phyloP scores from a whole-genome alignment of 805 yeast genomes.

The Torulaspora maleeae region DNA sequence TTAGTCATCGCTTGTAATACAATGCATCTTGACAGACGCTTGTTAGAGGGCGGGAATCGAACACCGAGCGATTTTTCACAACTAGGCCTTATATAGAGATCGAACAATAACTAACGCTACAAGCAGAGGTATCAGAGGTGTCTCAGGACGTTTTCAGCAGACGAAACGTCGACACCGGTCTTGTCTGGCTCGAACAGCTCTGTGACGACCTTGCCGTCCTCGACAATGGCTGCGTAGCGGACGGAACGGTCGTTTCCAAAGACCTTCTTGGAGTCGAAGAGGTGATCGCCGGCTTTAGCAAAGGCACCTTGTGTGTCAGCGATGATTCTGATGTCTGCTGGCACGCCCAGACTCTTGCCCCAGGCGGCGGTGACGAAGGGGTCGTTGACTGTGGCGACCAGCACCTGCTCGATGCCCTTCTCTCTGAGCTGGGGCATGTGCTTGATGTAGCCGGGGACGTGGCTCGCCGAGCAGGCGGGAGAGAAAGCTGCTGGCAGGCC shows the following conservation, averaged over 20 bases:
- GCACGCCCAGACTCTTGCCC: conserved; percentile 46
- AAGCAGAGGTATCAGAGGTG: conserved; percentile 11
- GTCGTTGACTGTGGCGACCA: conserved; percentile 78
- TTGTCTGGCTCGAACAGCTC: conserved; percentile 78
- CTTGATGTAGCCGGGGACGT: conserved; percentile 64
- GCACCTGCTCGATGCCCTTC: conserved; percentile 61
- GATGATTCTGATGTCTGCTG: conserved; percentile 47
- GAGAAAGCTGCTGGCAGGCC: conserved; percentile 84
- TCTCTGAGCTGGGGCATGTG: conserved; percentile 47
- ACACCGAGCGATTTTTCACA: background rate
- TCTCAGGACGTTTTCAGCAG: conserved; percentile 39
- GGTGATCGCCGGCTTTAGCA: conserved; percentile 56
- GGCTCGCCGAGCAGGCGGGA: conserved; percentile 68
- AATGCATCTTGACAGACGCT: background rate
- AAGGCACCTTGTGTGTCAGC: conserved; percentile 82
- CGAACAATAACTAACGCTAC: background rate
- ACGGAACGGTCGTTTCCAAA: conserved; percentile 74
- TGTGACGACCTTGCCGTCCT: conserved; percentile 65
- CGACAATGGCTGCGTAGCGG: conserved; percentile 71
- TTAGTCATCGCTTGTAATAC: background rate
- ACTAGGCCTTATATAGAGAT: background rate
- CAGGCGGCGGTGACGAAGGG: conserved; percentile 82
- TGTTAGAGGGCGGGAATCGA: background rate
- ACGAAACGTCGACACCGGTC: conserved; percentile 54
- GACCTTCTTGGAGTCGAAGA: conserved; percentile 68